These are phyloP conservation scores for Plasmodium vivax DNA, from an alignment of 169 alveolate species.

Conservation along the genomic window DNA sequence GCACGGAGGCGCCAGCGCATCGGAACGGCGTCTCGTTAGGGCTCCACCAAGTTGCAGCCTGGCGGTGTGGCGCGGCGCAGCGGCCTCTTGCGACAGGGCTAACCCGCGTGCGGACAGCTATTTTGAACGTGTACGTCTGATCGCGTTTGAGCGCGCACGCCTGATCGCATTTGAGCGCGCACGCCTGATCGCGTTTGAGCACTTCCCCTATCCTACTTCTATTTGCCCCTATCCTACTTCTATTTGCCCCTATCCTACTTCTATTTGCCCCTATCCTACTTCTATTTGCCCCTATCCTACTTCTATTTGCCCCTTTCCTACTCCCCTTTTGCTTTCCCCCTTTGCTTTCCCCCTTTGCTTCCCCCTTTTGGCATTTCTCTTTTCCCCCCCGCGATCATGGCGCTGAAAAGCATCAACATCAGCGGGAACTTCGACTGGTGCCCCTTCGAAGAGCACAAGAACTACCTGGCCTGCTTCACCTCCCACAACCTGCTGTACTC, in stretches of 20 bases:
- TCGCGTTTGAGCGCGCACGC: no score
- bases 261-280: no score
- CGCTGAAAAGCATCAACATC: conserved; percentile 67
- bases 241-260: no score
- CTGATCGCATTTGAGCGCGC: no score
- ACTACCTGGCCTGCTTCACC: conserved; percentile 51
- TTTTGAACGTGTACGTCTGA: not conserved
- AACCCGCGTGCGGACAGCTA: not conserved
- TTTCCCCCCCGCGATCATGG: conserved; percentile 5
- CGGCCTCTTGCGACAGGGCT: not conserved
- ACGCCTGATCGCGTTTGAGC: no score
- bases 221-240: no score
- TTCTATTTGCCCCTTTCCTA: no score
- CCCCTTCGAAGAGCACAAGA: conserved; percentile 71
- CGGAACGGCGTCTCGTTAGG: not conserved
- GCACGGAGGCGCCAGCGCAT: not conserved
- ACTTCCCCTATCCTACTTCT: no score
- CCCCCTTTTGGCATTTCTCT: no score
- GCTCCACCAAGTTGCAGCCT: not conserved
- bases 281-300: no score
- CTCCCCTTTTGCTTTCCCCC: no score
- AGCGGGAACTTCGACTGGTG: conserved; percentile 75
- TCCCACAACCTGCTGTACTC: conserved; percentile 65
- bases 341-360: no score
- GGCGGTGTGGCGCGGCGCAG: not conserved